phyloP scores from a whole-genome alignment of 352 stramenopile genomes.

The Globisporangium cederbergense region DNA sequence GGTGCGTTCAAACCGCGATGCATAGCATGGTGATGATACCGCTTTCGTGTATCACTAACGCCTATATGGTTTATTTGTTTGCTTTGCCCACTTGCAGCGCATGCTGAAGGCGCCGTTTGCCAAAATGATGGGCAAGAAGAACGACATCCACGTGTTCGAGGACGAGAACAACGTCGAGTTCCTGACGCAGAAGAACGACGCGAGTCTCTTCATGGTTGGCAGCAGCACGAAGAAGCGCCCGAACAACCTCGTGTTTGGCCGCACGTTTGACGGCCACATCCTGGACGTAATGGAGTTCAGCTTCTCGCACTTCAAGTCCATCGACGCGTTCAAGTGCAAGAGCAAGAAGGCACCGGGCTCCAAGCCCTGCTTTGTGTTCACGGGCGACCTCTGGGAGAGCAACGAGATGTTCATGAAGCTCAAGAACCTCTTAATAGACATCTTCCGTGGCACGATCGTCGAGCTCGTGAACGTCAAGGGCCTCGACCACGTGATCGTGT shows the following conservation, averaged over 20 bases:
- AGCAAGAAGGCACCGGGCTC: slow-evolving; percentile 91
- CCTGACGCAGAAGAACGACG: slow-evolving; percentile 97
- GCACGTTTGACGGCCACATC: slow-evolving; percentile 97
- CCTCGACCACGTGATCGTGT: slow-evolving; percentile 97
- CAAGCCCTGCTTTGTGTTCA: slow-evolving; percentile 96
- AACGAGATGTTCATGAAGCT: slow-evolving; percentile 90
- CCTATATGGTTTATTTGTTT: neutral
- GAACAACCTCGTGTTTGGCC: slow-evolving; percentile 97
- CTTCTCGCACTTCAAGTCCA: slow-evolving; percentile 93
- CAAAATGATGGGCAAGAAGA: slow-evolving; percentile 91
- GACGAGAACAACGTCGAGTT: slow-evolving; percentile 93
- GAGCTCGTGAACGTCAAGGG: slow-evolving; percentile 94
- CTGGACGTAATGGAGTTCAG: slow-evolving; percentile 98
- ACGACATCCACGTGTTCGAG: slow-evolving; percentile 94
- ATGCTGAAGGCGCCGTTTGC: slow-evolving; percentile 85
- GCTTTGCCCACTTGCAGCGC: slow-evolving; percentile 30
- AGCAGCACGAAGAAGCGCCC: slow-evolving; percentile 99
- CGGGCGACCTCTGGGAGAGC: slow-evolving; percentile 93
- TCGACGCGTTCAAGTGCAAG: slow-evolving; percentile 92
- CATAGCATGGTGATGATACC: no score
- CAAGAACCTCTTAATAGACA: slow-evolving; percentile 95
- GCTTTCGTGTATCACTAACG: neutral
- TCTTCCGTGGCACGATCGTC: slow-evolving; percentile 97
- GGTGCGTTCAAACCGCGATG: slow-evolving; percentile 20
- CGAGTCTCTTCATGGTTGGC: slow-evolving; percentile 94